Evolutionary conservation across 805 yeast species (phyloP).

Genomic region (Candida sonorensis): DNA sequence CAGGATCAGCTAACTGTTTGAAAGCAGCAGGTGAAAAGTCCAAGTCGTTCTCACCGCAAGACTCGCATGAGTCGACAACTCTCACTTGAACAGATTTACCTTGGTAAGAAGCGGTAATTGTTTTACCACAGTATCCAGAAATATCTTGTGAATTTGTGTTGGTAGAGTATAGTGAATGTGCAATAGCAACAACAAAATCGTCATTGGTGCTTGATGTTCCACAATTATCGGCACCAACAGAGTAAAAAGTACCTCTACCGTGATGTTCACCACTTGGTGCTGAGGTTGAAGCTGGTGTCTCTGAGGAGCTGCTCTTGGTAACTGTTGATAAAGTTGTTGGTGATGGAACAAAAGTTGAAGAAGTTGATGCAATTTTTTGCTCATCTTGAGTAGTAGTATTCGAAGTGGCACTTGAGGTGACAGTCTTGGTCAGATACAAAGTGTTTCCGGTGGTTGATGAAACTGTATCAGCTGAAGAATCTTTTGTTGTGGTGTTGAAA

Average conservation of each 20-base stretch:
- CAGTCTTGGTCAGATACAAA: no score
- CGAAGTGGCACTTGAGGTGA: no score
- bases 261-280: slow-evolving; percentile 7
- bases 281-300: slow-evolving; percentile 4
- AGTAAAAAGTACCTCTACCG: slow-evolving; percentile 47
- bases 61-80: slow-evolving; percentile 49
- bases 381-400: no score
- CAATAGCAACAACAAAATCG: slow-evolving; percentile 44
- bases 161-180: slow-evolving; percentile 33
- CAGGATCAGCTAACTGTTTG: slow-evolving; percentile 35
- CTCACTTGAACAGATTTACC: slow-evolving; percentile 46
- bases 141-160: slow-evolving; percentile 19
- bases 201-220: slow-evolving; percentile 34
- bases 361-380: no score
- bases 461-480: no score
- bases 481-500: no score
- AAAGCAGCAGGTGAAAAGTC: slow-evolving; percentile 54
- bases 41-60: slow-evolving; percentile 38
- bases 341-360: no score
- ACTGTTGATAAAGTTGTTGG: no score
- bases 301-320: slow-evolving; percentile 3
- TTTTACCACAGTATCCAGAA: slow-evolving; percentile 42
- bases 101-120: slow-evolving; percentile 37
- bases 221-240: slow-evolving; percentile 43
- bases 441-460: no score